Conservation (phyloP, 345 rosid genomes). For the Ailanthus altissimus region DNA sequence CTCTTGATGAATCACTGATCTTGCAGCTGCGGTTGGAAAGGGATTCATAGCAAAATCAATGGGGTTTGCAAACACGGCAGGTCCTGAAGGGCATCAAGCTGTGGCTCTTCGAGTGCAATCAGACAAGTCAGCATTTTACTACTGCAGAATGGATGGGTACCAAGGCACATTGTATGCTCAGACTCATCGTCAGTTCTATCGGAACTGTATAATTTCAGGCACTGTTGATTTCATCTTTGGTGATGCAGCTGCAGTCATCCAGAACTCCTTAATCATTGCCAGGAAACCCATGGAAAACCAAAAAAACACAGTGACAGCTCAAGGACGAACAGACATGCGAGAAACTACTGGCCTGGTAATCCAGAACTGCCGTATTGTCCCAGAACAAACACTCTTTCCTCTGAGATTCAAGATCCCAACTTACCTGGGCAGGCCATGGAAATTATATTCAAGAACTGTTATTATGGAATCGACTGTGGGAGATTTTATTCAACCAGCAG, state of each 20-base stretch:
- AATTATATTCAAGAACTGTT: slow-evolving; percentile 41
- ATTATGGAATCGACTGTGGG: slow-evolving; percentile 55
- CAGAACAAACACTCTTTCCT: slow-evolving; percentile 42
- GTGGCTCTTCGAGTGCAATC: slow-evolving; percentile 55
- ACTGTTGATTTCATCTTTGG: slow-evolving; percentile 64
- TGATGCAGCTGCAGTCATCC: slow-evolving; percentile 40
- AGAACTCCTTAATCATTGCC: slow-evolving; percentile 51
- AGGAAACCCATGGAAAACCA: slow-evolving; percentile 50
- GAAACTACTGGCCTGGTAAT: slow-evolving; percentile 45
- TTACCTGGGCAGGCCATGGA: slow-evolving; percentile 66
- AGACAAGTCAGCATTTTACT: slow-evolving; percentile 48
- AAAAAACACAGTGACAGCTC: slow-evolving; percentile 53
- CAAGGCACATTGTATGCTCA: slow-evolving; percentile 53
- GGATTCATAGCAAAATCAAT: slow-evolving; percentile 51
- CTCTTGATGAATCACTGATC: not conserved
- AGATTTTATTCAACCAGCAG: slow-evolving; percentile 53
- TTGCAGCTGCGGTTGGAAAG: slow-evolving; percentile 41
- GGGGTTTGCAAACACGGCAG: slow-evolving; percentile 60
- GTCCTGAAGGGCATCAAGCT: slow-evolving; percentile 55
- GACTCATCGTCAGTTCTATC: slow-evolving; percentile 54
- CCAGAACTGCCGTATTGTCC: slow-evolving; percentile 65
- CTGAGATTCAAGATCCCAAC: slow-evolving; percentile 33
- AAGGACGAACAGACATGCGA: slow-evolving; percentile 28
- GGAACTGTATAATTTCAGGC: slow-evolving; percentile 56
- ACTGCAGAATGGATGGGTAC: slow-evolving; percentile 59